phyloP scores from a whole-genome alignment of 192 early-diverging fungal genomes.

The Coemansia sp. region DNA sequence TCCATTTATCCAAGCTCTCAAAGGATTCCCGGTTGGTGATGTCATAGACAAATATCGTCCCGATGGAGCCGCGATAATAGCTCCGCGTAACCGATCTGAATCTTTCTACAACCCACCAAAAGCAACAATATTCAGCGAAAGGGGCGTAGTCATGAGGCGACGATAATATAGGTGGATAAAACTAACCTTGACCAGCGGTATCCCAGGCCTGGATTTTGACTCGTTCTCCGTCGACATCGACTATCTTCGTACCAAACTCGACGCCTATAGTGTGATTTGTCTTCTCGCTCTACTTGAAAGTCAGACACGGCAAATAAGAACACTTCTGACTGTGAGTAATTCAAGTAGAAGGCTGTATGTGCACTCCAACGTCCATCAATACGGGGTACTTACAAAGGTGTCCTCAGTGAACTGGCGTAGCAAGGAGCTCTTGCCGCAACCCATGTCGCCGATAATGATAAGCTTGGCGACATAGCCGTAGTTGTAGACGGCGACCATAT shows the following conservation, averaged over 20 bases:
- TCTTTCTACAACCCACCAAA: conserved; percentile 45
- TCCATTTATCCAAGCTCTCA: conserved; percentile 62
- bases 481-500: conserved; percentile 55
- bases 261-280: conserved; percentile 79
- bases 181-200: conserved; percentile 68
- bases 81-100: conserved; percentile 70
- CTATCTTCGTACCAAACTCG: conserved; percentile 74
- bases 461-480: conserved; percentile 58
- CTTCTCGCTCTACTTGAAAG: conserved; percentile 56
- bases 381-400: conserved; percentile 42
- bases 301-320: conserved; percentile 9
- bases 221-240: conserved; percentile 64
- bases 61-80: conserved; percentile 81
- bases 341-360: background rate
- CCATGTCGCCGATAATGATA: conserved; percentile 59
- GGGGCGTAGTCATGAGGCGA: background rate
- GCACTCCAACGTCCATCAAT: background rate
- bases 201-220: conserved; percentile 77
- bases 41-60: conserved; percentile 79
- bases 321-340: background rate
- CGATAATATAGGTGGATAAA: background rate
- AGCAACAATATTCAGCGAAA: conserved; percentile 1
- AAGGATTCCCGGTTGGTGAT: conserved; percentile 71
- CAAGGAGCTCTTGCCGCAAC: conserved; percentile 57
- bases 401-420: conserved; percentile 54